Conservation (phyloP, 2,329 filamentous ascomycete genomes). For the Emergomyces orientalis region DNA sequence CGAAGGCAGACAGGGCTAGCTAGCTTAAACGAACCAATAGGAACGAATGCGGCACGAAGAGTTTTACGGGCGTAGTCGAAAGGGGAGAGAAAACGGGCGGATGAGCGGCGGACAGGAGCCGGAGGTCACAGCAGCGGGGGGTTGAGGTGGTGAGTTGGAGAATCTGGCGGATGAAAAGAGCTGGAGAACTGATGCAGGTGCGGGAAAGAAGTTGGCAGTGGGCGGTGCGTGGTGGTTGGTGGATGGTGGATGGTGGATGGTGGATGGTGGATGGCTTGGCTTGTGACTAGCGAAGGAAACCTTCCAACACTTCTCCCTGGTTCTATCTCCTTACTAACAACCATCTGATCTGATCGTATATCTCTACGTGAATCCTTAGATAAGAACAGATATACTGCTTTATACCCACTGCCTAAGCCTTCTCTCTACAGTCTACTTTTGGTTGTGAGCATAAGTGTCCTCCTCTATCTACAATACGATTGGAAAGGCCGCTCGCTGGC, state of each 20-base stretch:
- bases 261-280: background rate
- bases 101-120: background rate
- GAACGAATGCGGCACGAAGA: background rate
- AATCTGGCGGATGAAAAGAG: background rate
- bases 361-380: background rate
- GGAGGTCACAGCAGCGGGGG: background rate
- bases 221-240: background rate
- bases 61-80: background rate
- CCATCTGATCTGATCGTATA: background rate
- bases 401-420: background rate
- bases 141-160: background rate
- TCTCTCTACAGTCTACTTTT: too few species aligned
- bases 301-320: background rate
- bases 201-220: background rate
- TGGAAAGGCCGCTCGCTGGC: too few species aligned
- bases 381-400: background rate
- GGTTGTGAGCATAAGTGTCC: too few species aligned
- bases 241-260: background rate
- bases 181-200: background rate
- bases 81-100: background rate
- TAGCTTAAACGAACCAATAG: constrained; percentile 4
- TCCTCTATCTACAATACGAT: too few species aligned
- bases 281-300: background rate
- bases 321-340: background rate
- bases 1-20: background rate